A percentile compares a stretch with the other conserved stretches of the same genome.
Evolutionary conservation across 208 protist genomes (phyloP).

Genomic region (Leishmania lainsoni): DNA sequence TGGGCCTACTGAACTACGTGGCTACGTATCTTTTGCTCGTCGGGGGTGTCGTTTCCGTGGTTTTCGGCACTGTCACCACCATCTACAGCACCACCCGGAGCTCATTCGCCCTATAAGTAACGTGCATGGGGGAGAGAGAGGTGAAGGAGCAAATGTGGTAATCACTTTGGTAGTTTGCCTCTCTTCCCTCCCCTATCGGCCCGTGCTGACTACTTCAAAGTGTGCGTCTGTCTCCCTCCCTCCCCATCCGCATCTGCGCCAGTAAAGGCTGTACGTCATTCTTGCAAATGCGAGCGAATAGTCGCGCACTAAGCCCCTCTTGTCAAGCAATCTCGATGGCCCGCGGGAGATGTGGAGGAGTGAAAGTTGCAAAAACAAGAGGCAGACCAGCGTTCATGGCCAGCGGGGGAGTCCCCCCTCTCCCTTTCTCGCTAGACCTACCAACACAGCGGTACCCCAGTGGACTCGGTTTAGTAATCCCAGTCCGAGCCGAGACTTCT

Average conservation of each 20-base stretch:
- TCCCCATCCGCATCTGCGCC: too few species aligned
- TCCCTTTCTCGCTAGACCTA: not conserved
- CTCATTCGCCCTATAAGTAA: slow-evolving; percentile 34
- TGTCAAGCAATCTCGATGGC: not conserved
- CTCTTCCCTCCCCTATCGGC: not conserved
- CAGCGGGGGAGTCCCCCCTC: not conserved
- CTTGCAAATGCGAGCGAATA: not conserved
- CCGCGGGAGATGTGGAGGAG: not conserved
- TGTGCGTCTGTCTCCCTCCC: not conserved
- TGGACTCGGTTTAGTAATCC: not conserved
- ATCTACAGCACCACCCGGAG: slow-evolving; percentile 45
- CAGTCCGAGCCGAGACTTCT: not conserved
- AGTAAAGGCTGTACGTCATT: not conserved
- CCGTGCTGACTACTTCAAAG: not conserved
- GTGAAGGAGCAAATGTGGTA: not conserved
- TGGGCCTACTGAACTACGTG: slow-evolving; percentile 44
- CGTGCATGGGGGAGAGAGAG: not conserved
- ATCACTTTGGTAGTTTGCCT: not conserved
- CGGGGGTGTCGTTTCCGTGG: slow-evolving; percentile 41
- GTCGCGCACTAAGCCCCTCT: not conserved
- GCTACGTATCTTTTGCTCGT: slow-evolving; percentile 57
- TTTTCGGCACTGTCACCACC: slow-evolving; percentile 42
- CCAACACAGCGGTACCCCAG: not conserved
- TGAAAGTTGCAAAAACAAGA: not conserved
- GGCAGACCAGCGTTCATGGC: not conserved